Evolutionary conservation across 2,329 filamentous ascomycete genomes (phyloP).

Genomic region (Xylariomycetidae sp.): DNA sequence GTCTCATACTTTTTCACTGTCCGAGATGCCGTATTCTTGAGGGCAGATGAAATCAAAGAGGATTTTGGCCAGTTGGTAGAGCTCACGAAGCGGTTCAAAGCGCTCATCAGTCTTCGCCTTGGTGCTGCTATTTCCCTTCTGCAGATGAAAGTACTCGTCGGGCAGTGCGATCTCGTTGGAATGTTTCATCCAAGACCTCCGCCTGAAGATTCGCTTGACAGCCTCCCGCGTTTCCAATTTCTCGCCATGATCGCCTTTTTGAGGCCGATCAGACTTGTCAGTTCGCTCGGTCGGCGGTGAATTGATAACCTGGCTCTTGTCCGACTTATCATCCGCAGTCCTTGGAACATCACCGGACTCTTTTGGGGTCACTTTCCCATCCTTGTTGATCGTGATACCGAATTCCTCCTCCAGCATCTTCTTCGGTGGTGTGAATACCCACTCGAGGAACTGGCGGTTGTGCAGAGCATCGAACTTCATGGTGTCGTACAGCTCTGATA

Average conservation of each 20-base stretch:
- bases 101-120: slow-evolving; percentile 78
- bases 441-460: slow-evolving; percentile 93
- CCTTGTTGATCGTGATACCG: slow-evolving; percentile 35
- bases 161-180: slow-evolving; percentile 50
- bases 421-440: slow-evolving; percentile 87
- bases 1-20: slow-evolving; percentile 73
- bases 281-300: slow-evolving; percentile 20
- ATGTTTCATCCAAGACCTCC: slow-evolving; percentile 55
- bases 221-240: slow-evolving; percentile 28
- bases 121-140: slow-evolving; percentile 66
- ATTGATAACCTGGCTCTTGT: slow-evolving; percentile 28
- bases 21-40: slow-evolving; percentile 94
- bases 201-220: slow-evolving; percentile 50
- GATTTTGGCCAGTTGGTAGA: slow-evolving; percentile 90
- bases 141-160: slow-evolving; percentile 84
- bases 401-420: slow-evolving; percentile 70
- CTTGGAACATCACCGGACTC: slow-evolving; percentile 35
- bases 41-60: slow-evolving; percentile 98
- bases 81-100: slow-evolving; percentile 81
- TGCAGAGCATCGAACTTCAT: slow-evolving; percentile 99
- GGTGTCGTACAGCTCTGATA: slow-evolving; percentile 96
- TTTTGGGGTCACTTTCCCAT: slow-evolving; percentile 31
- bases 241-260: slow-evolving; percentile 23
- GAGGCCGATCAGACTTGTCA: slow-evolving; percentile 19
- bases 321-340: slow-evolving; percentile 34